phyloP scores from a whole-genome alignment of 2,329 filamentous ascomycete genomes.

The Ustulina deusta region DNA sequence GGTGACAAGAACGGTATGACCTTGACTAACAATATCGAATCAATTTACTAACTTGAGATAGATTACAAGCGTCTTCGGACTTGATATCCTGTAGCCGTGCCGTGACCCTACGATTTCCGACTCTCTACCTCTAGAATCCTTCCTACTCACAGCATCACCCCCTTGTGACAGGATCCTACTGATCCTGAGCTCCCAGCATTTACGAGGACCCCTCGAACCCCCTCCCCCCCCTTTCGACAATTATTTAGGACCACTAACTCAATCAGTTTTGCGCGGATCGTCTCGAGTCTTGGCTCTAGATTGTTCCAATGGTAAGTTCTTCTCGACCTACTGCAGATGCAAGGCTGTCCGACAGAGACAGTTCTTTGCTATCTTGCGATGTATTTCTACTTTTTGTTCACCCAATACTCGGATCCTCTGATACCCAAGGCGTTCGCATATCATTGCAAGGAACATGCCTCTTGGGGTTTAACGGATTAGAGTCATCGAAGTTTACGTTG shows the following conservation, averaged over 20 bases:
- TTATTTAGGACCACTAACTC: constrained; percentile 45
- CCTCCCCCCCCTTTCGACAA: constrained; percentile 26
- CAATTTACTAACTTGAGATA: constrained; percentile 50
- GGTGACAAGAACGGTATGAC: constrained; percentile 50
- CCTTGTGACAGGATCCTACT: constrained; percentile 42
- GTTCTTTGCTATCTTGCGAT: constrained; percentile 27
- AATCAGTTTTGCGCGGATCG: constrained; percentile 37
- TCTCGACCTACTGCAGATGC: constrained; percentile 21
- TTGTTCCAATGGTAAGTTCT: constrained; percentile 44
- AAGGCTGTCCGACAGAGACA: constrained; percentile 7
- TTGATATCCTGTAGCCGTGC: constrained; percentile 48
- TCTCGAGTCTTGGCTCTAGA: constrained; percentile 22
- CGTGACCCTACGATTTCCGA: constrained; percentile 23
- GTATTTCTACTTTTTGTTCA: constrained; percentile 22
- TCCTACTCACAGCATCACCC: constrained; percentile 34
- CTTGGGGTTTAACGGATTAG: constrained; percentile 26
- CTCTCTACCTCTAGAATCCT: constrained; percentile 16
- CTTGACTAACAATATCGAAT: neutral
- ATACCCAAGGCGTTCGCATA: constrained; percentile 41
- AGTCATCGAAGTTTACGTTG: constrained; percentile 8
- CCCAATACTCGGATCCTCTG: constrained; percentile 31
- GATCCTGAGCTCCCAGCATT: constrained; percentile 41
- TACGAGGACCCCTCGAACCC: constrained; percentile 29
- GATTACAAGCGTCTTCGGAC: constrained; percentile 67
- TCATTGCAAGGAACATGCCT: constrained; percentile 19